Percentiles rank a stretch among this genome's conserved stretches.
Conservation (phyloP, 352 stramenopile genomes). For the Globisporangium emineosum region DNA sequence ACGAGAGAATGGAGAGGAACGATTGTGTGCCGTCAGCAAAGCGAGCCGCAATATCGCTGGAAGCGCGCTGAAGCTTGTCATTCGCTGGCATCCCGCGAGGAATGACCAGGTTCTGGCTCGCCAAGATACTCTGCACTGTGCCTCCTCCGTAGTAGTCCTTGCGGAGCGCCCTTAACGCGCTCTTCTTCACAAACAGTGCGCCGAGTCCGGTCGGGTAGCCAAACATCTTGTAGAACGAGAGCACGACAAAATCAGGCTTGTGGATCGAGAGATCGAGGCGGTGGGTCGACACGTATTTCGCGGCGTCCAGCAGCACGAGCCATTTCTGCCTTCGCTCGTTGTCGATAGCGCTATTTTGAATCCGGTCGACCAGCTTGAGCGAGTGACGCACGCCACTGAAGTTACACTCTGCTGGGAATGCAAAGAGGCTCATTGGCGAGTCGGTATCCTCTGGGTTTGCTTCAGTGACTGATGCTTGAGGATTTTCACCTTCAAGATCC, state of each 20-base stretch:
- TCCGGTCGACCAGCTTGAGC: slow-evolving; percentile 35
- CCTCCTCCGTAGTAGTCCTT: slow-evolving; percentile 68
- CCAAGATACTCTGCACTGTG: slow-evolving; percentile 60
- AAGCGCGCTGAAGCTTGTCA: neutral
- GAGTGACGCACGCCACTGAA: slow-evolving; percentile 61
- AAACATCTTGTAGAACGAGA: slow-evolving; percentile 88
- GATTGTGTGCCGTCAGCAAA: slow-evolving; percentile 67
- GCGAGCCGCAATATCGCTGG: slow-evolving; percentile 14
- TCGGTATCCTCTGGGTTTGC: slow-evolving; percentile 4
- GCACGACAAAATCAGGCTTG: slow-evolving; percentile 57
- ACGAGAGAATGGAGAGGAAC: slow-evolving; percentile 63
- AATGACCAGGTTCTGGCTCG: slow-evolving; percentile 34
- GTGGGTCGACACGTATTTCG: slow-evolving; percentile 61
- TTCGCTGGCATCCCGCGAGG: slow-evolving; percentile 24
- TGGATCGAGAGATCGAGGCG: slow-evolving; percentile 44
- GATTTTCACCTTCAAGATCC: slow-evolving; percentile 18
- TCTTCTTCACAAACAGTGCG: slow-evolving; percentile 51
- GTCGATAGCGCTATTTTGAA: slow-evolving; percentile 24
- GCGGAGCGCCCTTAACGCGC: slow-evolving; percentile 31
- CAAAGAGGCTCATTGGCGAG: slow-evolving; percentile 40
- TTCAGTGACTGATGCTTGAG: neutral
- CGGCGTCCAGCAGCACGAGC: slow-evolving; percentile 70
- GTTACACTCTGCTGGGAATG: slow-evolving; percentile 76
- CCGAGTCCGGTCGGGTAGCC: slow-evolving; percentile 70
- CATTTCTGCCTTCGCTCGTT: slow-evolving; percentile 18